Conservation (phyloP, 306 rosid genomes). For the Morella rubra region DNA sequence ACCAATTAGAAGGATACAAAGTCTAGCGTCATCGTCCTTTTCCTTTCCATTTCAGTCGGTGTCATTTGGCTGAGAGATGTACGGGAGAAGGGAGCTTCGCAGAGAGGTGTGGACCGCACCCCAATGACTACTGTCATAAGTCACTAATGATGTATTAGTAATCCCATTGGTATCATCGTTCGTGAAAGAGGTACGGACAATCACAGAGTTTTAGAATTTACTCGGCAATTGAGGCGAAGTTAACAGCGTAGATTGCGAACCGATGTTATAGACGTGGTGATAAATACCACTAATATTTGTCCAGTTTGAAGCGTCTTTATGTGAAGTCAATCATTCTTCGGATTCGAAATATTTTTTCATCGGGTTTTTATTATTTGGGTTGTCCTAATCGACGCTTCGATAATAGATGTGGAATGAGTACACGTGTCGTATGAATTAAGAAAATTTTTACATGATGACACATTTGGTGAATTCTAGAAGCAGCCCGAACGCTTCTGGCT, state of each 20-base stretch:
- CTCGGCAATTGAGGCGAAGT: neutral
- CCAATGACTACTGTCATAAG: too few relatives aligned
- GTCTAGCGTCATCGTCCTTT: neutral
- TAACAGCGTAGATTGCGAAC: neutral
- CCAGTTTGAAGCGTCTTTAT: too few relatives aligned
- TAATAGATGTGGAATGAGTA: too few relatives aligned
- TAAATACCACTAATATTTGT: too few relatives aligned
- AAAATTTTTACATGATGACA: too few relatives aligned
- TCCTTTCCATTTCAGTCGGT: neutral
- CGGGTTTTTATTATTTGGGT: neutral
- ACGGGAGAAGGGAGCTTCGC: too few relatives aligned
- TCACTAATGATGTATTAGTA: too few relatives aligned
- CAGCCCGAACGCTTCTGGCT: neutral
- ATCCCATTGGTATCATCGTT: too few relatives aligned
- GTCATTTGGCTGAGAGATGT: conserved; percentile 4
- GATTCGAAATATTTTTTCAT: neutral
- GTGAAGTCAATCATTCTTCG: neutral
- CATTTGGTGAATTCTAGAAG: neutral
- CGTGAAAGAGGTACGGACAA: neutral
- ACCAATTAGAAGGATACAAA: neutral
- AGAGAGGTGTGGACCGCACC: conserved; percentile 82
- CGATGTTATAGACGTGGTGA: neutral
- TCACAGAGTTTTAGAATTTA: neutral
- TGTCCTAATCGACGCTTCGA: neutral
- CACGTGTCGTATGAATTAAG: too few relatives aligned